phyloP scores from a whole-genome alignment of 1,284 basidiomycete species.

The Microbotryum lychnidis-dioicae region DNA sequence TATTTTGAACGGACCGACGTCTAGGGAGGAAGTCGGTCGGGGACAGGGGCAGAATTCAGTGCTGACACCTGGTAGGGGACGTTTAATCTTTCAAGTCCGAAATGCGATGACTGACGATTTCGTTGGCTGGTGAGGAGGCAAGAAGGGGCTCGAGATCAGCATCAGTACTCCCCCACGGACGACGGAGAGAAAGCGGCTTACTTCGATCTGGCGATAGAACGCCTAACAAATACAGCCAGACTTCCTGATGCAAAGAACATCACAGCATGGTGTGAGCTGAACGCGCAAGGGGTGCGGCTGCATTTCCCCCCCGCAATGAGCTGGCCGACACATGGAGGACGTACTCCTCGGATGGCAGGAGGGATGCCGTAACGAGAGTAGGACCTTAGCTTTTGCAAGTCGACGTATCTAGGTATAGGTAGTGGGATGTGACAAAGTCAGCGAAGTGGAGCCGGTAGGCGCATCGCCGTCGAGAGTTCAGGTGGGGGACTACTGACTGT shows the following conservation, averaged over 20 bases:
- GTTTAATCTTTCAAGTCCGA: not conserved
- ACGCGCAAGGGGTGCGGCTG: not conserved
- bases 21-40: not conserved
- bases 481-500: conserved; percentile 5
- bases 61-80: too few relatives aligned
- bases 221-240: conserved; percentile 12
- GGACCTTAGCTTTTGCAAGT: conserved; percentile 9
- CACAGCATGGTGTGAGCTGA: too few relatives aligned
- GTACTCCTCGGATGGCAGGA: conserved; percentile 8
- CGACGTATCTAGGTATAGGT: conserved; percentile 3
- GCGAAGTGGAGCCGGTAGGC: too few relatives aligned
- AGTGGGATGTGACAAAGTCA: too few relatives aligned
- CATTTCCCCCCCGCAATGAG: not conserved
- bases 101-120: not conserved
- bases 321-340: not conserved
- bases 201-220: conserved; percentile 14
- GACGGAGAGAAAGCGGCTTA: not conserved
- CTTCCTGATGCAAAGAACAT: conserved; percentile 1
- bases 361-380: conserved; percentile 15
- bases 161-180: too few relatives aligned
- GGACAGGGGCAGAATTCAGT: not conserved
- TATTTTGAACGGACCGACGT: conserved; percentile 13
- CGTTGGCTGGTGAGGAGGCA: not conserved
- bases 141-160: not conserved
- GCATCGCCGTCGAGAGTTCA: too few relatives aligned